Conservation (phyloP, 805 yeast species). For the Zygosaccharomyces pseudorouxii region DNA sequence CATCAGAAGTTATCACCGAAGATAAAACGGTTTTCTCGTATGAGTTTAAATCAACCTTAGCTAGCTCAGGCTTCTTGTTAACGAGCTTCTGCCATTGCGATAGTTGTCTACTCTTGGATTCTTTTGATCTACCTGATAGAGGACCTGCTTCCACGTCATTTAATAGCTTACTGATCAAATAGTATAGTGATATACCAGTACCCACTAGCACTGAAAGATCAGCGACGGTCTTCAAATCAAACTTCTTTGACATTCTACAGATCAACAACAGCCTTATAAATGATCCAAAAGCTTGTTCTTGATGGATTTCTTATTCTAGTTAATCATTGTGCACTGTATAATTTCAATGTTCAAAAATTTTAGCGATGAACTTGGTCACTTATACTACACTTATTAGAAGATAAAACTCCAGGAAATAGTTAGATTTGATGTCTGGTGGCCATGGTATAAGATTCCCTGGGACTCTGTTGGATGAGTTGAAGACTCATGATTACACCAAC, state of each 20-base stretch:
- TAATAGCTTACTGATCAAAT: slow-evolving; percentile 46
- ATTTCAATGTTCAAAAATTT: background rate
- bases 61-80: slow-evolving; percentile 52
- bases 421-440: slow-evolving; percentile 8
- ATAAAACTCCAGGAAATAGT: background rate
- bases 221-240: slow-evolving; percentile 39
- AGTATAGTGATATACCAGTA: slow-evolving; percentile 68
- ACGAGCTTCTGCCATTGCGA: slow-evolving; percentile 55
- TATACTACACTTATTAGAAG: background rate
- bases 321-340: background rate
- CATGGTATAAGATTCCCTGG: slow-evolving; percentile 54
- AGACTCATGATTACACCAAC: slow-evolving; percentile 40
- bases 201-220: slow-evolving; percentile 51
- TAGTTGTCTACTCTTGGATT: slow-evolving; percentile 56
- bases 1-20: slow-evolving; percentile 78
- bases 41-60: slow-evolving; percentile 47
- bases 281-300: background rate
- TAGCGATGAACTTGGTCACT: slow-evolving; percentile 1
- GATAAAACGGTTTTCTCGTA: slow-evolving; percentile 78
- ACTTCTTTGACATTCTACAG: slow-evolving; percentile 29
- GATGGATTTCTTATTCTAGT: background rate
- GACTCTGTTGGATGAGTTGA: slow-evolving; percentile 49
- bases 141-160: slow-evolving; percentile 43
- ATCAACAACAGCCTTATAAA: no score
- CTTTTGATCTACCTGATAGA: slow-evolving; percentile 43